Base-by-base conservation (phyloP, 768 basidiomycete species). In the Pulveroboletus sp. region DNA sequence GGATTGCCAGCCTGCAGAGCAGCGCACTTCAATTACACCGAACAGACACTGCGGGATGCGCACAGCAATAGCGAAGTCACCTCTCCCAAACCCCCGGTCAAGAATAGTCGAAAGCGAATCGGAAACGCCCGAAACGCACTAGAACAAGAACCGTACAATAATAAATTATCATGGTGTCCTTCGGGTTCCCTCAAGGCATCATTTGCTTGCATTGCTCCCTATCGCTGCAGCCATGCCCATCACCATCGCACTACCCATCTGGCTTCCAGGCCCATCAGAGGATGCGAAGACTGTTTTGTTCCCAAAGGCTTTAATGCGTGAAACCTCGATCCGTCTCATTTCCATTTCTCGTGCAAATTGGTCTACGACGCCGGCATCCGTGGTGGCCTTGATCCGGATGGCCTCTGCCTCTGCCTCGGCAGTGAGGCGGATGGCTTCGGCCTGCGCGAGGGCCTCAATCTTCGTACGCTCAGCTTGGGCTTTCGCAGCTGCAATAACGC, bases 331-430 rank as follows among this genome's bases (percentile, higher is more conserved):
- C 37, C 87, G 73, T 33, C 82, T 72, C 46, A 86, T 58, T 63
- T 80, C 78, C 87, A 90, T 90, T 68, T 90, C 86, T 38, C 82
- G 76, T 1, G 89, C 87, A 59, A 84, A 90, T 44, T 57, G 69
- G 57, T 89, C 83, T 17, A 69, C 54, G 15, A 89, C 82, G 31
- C 73, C 68, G 4, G 74, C 71, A 55, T 89, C 86, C 1, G 87
- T 86, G 4, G 69, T 54, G 0, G 85, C 81, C 59, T 80, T 86
- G 58, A 81, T 77, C 35, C 78, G 77, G 40, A 81, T 72, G 0
- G 88, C 84, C 54, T 77, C 76, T 1, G 87, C 84, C 10, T 89
- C 86, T 1, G 90, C 89, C 54, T 85, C 78, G 1, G 86, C 86
- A 6, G 79, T 77, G 53, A 90, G 62, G n/a, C 82, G 76, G 1